Conservation (phyloP, 2,329 filamentous ascomycete genomes). For the Paracoccidioides brasiliensis region DNA sequence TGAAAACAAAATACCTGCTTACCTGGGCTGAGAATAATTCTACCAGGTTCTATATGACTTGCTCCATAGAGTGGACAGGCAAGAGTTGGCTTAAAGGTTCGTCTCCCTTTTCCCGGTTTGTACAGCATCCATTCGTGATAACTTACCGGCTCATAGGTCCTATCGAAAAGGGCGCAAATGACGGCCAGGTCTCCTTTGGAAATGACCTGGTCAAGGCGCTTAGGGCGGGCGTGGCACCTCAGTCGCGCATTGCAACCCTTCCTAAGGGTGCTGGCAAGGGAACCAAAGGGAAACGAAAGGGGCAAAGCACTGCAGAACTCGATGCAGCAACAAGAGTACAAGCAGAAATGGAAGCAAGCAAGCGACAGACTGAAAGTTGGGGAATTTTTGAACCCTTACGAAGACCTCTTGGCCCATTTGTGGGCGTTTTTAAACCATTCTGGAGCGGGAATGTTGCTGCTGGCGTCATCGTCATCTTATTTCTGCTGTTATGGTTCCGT, state of each 20-base stretch:
- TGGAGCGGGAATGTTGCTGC: slow-evolving; percentile 67
- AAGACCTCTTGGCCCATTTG: slow-evolving; percentile 53
- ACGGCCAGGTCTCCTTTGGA: slow-evolving; percentile 73
- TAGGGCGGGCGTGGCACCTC: slow-evolving; percentile 57
- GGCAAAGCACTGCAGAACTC: slow-evolving; percentile 32
- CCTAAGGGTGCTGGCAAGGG: slow-evolving; percentile 39
- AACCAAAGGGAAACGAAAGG: slow-evolving; percentile 48
- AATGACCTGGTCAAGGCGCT: slow-evolving; percentile 66
- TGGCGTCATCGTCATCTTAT: slow-evolving; percentile 56
- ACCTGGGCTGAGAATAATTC: slow-evolving; percentile 81
- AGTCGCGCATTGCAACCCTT: slow-evolving; percentile 39
- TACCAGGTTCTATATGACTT: slow-evolving; percentile 77
- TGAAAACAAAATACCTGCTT: slow-evolving; percentile 89
- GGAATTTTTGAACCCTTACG: slow-evolving; percentile 70
- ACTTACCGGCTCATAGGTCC: slow-evolving; percentile 46
- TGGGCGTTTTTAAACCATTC: slow-evolving; percentile 56
- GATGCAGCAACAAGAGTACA: slow-evolving; percentile 35
- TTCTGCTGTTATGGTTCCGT: slow-evolving; percentile 64
- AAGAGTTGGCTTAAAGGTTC: slow-evolving; percentile 97
- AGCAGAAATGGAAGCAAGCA: slow-evolving; percentile 26
- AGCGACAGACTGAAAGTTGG: slow-evolving; percentile 46
- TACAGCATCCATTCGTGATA: slow-evolving; percentile 13
- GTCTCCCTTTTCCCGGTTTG: slow-evolving; percentile 12
- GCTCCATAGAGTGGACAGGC: slow-evolving; percentile 86
- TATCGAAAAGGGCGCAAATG: slow-evolving; percentile 89